Percentiles rank a stretch among this genome's conserved stretches.
phyloP scores from a whole-genome alignment of 2,329 filamentous ascomycete genomes.

The Paraconiothyrium brasiliense region DNA sequence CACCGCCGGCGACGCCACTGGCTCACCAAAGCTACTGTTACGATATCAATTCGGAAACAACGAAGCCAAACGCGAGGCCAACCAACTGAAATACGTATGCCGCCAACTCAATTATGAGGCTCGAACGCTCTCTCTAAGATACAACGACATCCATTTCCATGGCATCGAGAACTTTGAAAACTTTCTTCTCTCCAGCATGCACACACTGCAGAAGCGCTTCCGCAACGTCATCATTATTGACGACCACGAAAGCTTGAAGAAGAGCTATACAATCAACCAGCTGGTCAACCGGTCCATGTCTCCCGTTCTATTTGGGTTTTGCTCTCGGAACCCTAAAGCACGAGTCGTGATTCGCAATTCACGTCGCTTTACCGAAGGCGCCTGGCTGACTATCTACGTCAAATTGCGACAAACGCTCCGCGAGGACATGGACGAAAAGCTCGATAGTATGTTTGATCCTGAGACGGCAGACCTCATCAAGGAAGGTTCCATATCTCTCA shows the following conservation, averaged over 20 bases:
- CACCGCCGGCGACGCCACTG: background rate
- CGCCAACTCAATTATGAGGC: constrained; percentile 1
- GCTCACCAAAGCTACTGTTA: constrained; percentile 3
- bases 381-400: constrained; percentile 1
- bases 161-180: constrained; percentile 2
- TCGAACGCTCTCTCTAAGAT: background rate
- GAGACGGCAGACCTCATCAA: background rate
- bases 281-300: background rate
- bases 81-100: background rate
- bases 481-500: background rate
- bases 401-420: constrained; percentile 1
- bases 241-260: constrained; percentile 4
- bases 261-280: background rate
- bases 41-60: constrained; percentile 1
- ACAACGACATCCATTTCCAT: constrained; percentile 7
- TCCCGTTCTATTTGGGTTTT: background rate
- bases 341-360: constrained; percentile 2
- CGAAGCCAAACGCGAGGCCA: constrained; percentile 3
- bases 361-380: constrained; percentile 3
- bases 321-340: background rate
- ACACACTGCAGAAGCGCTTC: background rate
- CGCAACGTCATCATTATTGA: background rate
- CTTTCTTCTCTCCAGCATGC: background rate
- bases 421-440: background rate
- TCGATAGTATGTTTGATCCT: background rate